Percentiles rank a stretch among this genome's conserved stretches.
Evolutionary conservation across 2,329 filamentous ascomycete species (phyloP).

Genomic region (Talaromyces sp.): DNA sequence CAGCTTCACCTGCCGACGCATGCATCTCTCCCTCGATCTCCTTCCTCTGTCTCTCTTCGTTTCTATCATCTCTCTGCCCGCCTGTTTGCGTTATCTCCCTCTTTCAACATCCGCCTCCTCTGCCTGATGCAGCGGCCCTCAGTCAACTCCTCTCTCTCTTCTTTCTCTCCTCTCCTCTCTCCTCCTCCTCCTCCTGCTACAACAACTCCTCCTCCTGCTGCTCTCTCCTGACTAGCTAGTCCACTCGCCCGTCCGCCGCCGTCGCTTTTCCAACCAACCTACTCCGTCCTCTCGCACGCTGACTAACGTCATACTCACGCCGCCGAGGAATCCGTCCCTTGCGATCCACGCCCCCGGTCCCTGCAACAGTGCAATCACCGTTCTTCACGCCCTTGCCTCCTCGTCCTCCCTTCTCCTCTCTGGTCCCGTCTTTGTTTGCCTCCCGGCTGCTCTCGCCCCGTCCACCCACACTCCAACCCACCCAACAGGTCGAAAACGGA

Average conservation of each 20-base stretch:
- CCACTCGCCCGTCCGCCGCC: not conserved
- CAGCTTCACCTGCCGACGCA: not conserved
- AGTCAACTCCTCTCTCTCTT: not conserved
- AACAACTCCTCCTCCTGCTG: not conserved
- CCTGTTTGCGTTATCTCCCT: not conserved
- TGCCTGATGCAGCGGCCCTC: not conserved
- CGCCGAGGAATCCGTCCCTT: constrained; percentile 7
- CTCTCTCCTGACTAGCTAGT: not conserved
- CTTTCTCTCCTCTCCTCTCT: not conserved
- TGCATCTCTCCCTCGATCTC: not conserved
- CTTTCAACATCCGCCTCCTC: not conserved
- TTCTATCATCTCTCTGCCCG: not conserved
- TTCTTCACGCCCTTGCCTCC: constrained; percentile 9
- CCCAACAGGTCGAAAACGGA: constrained; percentile 6
- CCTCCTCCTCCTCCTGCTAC: too few species aligned
- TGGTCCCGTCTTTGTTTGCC: constrained; percentile 5
- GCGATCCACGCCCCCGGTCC: constrained; percentile 8
- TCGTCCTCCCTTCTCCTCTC: not conserved
- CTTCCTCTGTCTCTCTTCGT: not conserved
- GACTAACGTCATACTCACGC: not conserved
- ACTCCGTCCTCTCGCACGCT: not conserved
- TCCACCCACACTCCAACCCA: not conserved
- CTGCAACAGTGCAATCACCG: constrained; percentile 6
- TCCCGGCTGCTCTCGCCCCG: constrained; percentile 2
- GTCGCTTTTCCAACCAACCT: not conserved